Conservation (phyloP, 257 asterid genomes). For the Penstemon davidsonii region DNA sequence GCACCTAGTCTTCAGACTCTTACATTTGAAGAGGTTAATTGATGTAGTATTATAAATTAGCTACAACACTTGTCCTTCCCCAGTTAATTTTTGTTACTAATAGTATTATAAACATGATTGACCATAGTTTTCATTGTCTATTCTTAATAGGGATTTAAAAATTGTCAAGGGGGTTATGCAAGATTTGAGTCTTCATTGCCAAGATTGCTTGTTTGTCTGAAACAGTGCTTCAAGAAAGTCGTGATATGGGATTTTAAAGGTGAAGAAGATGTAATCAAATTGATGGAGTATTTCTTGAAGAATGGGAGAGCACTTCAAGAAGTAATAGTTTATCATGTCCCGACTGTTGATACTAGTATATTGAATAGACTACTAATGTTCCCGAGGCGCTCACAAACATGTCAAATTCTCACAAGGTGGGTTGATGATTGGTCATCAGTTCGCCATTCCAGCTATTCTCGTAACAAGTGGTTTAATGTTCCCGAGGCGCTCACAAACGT, state of each 20-base stretch:
- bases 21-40: not conserved
- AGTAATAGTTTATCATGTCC: not conserved
- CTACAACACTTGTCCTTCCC: not conserved
- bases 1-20: not conserved
- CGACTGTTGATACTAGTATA: too few species aligned
- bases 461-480: too few species aligned
- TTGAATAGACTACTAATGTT: too few species aligned
- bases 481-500: too few species aligned
- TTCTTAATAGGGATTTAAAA: not conserved
- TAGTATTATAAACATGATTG: not conserved
- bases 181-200: not conserved
- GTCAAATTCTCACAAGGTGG: too few species aligned
- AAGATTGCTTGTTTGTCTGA: not conserved
- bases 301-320: not conserved
- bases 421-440: too few species aligned
- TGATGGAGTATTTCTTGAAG: slow-evolving; percentile 1
- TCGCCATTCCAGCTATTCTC: too few species aligned
- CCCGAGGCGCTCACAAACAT: too few species aligned
- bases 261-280: not conserved
- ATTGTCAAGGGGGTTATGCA: not conserved
- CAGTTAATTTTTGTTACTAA: not conserved
- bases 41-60: not conserved
- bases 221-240: not conserved
- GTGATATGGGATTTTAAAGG: not conserved
- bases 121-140: not conserved